Conservation (phyloP, 345 rosid genomes). For the Aegle marmelos region DNA sequence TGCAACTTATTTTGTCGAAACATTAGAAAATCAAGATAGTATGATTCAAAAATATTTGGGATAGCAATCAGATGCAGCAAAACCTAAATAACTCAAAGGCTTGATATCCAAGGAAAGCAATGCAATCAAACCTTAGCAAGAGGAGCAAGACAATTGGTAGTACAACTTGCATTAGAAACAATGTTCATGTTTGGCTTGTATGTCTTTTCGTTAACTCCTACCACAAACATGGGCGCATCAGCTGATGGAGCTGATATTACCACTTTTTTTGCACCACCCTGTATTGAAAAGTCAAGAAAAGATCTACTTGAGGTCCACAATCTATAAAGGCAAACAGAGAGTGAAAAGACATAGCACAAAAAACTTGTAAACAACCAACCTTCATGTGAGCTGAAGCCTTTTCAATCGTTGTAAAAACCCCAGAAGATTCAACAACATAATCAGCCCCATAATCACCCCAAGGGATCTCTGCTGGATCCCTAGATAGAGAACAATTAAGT, state of each 20-base stretch:
- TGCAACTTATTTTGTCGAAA: not conserved
- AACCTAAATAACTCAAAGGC: not conserved
- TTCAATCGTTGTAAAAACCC: constrained; percentile 78
- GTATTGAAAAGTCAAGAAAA: constrained; percentile 16
- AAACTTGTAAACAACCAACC: constrained; percentile 36
- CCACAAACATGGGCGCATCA: constrained; percentile 99
- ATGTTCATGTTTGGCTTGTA: constrained; percentile 87
- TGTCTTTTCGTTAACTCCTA: constrained; percentile 89
- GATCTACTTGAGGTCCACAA: constrained; percentile 1
- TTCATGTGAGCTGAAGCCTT: constrained; percentile 86
- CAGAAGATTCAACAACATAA: constrained; percentile 93
- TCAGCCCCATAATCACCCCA: constrained; percentile 96
- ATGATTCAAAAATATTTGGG: not conserved
- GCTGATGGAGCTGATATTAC: constrained; percentile 98
- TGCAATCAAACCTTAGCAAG: constrained; percentile 81
- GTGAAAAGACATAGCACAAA: not conserved
- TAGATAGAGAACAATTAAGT: constrained; percentile 23
- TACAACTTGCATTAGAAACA: constrained; percentile 99
- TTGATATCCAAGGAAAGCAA: constrained; percentile 11
- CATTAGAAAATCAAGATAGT: not conserved
- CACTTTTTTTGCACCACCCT: constrained; percentile 98
- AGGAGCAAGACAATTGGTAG: constrained; percentile 99
- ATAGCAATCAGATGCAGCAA: not conserved
- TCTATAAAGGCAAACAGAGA: not conserved
- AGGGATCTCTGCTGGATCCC: constrained; percentile 95